Evolutionary conservation across 371 early-diverging fungal genomes (phyloP), one percentile per base, ranked within the genome.

Genomic region (Umbelopsis sp.): DNA sequence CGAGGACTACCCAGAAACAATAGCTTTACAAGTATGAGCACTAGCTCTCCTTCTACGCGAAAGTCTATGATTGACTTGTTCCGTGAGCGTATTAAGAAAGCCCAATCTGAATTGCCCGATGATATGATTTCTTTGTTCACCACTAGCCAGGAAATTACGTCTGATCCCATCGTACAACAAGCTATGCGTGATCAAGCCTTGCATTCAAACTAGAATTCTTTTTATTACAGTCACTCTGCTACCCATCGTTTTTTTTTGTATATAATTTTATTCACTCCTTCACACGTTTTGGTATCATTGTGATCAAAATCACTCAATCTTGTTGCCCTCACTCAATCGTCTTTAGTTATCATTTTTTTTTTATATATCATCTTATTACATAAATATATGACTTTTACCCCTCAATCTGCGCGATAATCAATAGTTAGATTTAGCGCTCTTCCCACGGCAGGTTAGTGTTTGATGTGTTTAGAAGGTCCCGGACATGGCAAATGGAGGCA

Each of bases 41-140:
- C 10, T 12, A 10, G 18, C 44, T 24, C 68, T 50, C 14, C 37
- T 44, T 24, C 62, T 72, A 9, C 50, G 63, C 16, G 53, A 66
- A 41, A 29, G 41, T 20, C 65, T 64, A 63, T 70, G 51, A 64
- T 52, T 46, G 62, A 44, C n/a, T 70, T 72, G 8, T 64, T 81
- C 3, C 37, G 71, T 45, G 71, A 75, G 11, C 75, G 77, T 45
- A 50, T 76, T 22, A 62, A 65, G 18, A 79, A 74, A 63, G 79
- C 79, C 37, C 66, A 70, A 35, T 20, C 50, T 18, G 70, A 70
- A 25, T 38, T 71, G 24, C 71, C 75, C 2, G 38, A 65, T 14
- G 74, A 74, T 32, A 72, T 80, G 24, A 75, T 82, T 25, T 64
- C 73, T 4, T 44, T 80, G 37, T 82, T 82, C 69, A 70, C 70